Evolutionary conservation across 2,329 filamentous ascomycete genomes (phyloP).

Genomic region (Helotiales sp.): DNA sequence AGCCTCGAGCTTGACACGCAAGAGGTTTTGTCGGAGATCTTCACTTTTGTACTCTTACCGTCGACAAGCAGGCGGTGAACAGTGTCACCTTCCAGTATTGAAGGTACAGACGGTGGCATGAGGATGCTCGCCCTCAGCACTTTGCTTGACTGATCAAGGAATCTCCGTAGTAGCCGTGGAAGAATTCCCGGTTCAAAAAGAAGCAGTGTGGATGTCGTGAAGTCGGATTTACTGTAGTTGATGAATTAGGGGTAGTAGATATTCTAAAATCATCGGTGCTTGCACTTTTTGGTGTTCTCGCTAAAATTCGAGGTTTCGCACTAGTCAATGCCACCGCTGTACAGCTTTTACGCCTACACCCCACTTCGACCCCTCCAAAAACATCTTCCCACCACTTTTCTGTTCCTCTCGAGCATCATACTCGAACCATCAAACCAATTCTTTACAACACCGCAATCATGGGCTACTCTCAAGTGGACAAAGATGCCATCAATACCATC

Average conservation of each 20-base stretch:
- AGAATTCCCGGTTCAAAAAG: too few species aligned
- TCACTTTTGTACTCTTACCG: not conserved
- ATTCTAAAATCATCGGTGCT: too few species aligned
- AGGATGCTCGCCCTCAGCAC: not conserved
- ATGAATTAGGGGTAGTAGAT: too few species aligned
- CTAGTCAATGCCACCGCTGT: too few species aligned
- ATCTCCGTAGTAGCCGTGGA: not conserved
- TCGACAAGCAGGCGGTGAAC: not conserved
- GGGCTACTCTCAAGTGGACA: slow-evolving; percentile 85
- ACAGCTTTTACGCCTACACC: too few species aligned
- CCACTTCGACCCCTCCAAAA: too few species aligned
- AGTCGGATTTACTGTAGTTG: too few species aligned
- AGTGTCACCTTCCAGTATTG: not conserved
- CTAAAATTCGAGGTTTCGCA: too few species aligned
- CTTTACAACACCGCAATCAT: slow-evolving; percentile 49
- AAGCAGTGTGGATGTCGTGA: too few species aligned
- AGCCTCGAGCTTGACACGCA: not conserved
- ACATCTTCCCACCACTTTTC: not conserved
- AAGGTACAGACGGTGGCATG: not conserved
- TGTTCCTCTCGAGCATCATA: slow-evolving; percentile 1
- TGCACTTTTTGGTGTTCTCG: too few species aligned
- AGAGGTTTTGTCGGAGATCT: not conserved
- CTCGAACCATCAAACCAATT: slow-evolving; percentile 4
- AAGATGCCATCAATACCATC: slow-evolving; percentile 97
- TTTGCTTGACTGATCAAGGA: not conserved